phyloP scores from a whole-genome alignment of 306 rosid genomes.

The Corylus americana region DNA sequence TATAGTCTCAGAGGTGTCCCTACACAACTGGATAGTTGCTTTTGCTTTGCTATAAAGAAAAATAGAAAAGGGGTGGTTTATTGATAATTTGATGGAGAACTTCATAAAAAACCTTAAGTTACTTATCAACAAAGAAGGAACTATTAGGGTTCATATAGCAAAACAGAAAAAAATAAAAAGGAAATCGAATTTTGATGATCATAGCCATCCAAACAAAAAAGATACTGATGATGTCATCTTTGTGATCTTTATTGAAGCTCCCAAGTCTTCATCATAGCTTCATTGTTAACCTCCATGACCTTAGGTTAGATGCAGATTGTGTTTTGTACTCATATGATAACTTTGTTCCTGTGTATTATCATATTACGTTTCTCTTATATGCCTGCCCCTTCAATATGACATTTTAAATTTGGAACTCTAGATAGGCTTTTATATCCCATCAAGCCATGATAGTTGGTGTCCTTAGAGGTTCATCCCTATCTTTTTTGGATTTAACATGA shows the following conservation, averaged over 20 bases:
- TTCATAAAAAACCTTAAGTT: neutral
- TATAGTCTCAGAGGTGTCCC: neutral
- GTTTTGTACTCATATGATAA: neutral
- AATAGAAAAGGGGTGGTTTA: neutral
- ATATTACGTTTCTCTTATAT: neutral
- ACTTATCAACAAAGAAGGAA: neutral
- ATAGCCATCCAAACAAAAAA: neutral
- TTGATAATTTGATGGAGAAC: neutral
- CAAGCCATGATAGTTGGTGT: neutral
- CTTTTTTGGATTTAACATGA: too few relatives aligned
- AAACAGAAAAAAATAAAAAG: neutral
- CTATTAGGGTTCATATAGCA: neutral
- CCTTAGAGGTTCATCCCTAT: too few relatives aligned
- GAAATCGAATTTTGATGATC: neutral
- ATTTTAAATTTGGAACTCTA: neutral
- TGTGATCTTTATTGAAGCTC: neutral
- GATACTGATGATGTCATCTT: neutral
- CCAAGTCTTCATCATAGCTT: neutral
- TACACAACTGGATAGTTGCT: neutral
- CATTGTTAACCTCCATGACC: neutral
- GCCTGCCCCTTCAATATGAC: neutral
- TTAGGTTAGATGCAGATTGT: neutral
- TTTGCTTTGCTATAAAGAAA: neutral
- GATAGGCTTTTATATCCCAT: neutral
- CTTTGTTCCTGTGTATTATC: neutral